Evolutionary conservation across 345 rosid genomes (phyloP), one percentile per base, ranked within the genome.

Genomic region (Ceriops zippeliana): DNA sequence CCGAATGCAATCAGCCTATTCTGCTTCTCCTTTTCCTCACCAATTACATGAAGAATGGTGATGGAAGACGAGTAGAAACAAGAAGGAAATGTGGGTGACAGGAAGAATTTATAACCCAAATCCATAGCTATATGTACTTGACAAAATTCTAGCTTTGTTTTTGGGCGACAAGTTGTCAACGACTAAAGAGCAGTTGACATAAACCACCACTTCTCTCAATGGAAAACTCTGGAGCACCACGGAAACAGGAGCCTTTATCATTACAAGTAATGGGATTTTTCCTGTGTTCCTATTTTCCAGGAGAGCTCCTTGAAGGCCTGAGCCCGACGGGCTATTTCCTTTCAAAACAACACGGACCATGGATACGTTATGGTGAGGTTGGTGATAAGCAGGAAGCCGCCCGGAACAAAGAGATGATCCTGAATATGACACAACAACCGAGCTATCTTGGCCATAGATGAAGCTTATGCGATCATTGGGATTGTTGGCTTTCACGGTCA

Each of bases 401-500:
- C 92, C 88, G 0, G 81, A 62, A 62, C 88, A 87, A 17, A 85
- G 75, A 15, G 66, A 5, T 10, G 73, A 22, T 13, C 66, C 85
- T 21, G 17, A 31, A 26, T 83, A 83, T 7, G 9, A 7, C 32
- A 83, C 79, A 5, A 26, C 32, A 7, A 83, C 82, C 5, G 74
- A 69, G 75, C 87, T 83, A 3, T 59, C 78, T 66, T 77, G 63
- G n/a, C 81, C 87, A 35, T 87, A 85, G 3, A 8, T 51, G 32
- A 85, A 75, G 2, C 76, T 75, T 4, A 82, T 77, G 27, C 61
- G 68, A 1, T 21, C 21, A 21, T 84, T 85, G 5, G 85, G 83
- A n/a, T 83, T 87, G 16, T 76, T 58, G 2, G 89, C 82, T 75
- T 76, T 76, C 20, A 85, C 79, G 0, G 75, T 49, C 52, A 84